Percentiles rank a stretch among this genome's conserved stretches.
These are phyloP conservation scores for Tetradesmus obliquus DNA, from an alignment of 139 green algal genomes.

Conservation along the genomic window DNA sequence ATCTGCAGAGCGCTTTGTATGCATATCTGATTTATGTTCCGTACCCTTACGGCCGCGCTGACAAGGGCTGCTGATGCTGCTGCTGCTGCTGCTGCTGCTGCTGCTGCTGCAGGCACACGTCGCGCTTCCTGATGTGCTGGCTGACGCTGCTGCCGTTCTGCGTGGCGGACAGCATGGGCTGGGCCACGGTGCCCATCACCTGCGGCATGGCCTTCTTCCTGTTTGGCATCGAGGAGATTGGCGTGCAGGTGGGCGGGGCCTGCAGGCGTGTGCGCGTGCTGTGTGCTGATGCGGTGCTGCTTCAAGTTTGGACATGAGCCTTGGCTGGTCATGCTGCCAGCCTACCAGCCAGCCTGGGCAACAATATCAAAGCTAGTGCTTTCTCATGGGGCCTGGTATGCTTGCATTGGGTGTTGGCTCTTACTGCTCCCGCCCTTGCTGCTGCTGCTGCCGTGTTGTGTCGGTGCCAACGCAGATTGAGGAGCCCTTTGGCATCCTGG, in stretches of 20 bases:
- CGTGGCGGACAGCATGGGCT: conserved; percentile 41
- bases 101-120: conserved; percentile 42
- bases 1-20: too few relatives aligned
- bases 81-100: background rate
- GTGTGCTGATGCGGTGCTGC: background rate
- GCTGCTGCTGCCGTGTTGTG: background rate
- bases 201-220: conserved; percentile 60
- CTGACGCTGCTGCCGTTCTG: conserved; percentile 50
- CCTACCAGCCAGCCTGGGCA: too few relatives aligned
- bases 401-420: background rate
- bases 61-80: background rate
- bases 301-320: too few relatives aligned
- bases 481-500: conserved; percentile 36
- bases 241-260: conserved; percentile 30
- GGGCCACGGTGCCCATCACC: conserved; percentile 39
- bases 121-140: conserved; percentile 51
- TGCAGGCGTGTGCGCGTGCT: conserved; percentile 13
- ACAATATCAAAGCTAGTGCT: too few relatives aligned
- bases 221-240: conserved; percentile 48
- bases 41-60: too few relatives aligned
- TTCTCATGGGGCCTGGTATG: background rate
- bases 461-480: background rate
- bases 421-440: background rate
- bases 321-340: too few relatives aligned
- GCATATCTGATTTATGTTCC: too few relatives aligned